Conservation (phyloP, 176 grass and related monocot species). For the Alopecurus myosuroides region DNA sequence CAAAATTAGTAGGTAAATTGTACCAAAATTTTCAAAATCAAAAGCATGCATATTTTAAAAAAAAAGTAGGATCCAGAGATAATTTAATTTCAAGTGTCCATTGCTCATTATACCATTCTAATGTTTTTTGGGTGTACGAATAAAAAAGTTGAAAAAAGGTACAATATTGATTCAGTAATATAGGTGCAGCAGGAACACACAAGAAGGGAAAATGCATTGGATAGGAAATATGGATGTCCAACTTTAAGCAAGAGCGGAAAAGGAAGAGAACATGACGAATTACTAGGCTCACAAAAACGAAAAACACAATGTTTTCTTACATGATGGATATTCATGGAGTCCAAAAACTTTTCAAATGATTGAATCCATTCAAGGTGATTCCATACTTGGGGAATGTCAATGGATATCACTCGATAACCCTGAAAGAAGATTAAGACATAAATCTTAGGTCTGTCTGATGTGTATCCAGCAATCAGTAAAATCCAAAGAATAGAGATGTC, state of each 20-base stretch:
- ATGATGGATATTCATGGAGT: conserved; percentile 87
- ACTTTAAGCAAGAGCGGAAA: background rate
- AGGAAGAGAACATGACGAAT: background rate
- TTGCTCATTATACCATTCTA: background rate
- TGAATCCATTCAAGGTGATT: conserved; percentile 93
- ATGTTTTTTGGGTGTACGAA: background rate
- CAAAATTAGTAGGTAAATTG: background rate
- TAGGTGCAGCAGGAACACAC: conserved; percentile 5
- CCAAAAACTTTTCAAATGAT: conserved; percentile 95
- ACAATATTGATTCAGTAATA: background rate
- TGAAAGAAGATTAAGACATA: conserved; percentile 27
- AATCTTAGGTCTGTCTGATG: background rate
- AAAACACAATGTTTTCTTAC: conserved; percentile 45
- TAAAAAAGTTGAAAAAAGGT: background rate
- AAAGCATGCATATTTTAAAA: background rate
- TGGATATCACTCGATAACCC: conserved; percentile 96
- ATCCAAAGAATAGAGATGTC: background rate
- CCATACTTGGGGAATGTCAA: conserved; percentile 90
- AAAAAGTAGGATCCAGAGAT: background rate
- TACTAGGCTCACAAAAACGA: background rate
- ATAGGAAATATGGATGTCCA: background rate
- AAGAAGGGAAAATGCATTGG: background rate
- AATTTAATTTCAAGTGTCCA: background rate
- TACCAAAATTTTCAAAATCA: background rate
- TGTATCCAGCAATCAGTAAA: background rate